A percentile compares a stretch with the other conserved stretches of the same genome.
Conservation (phyloP, 2,329 filamentous ascomycete species). For the Aureobasidium uvarum region DNA sequence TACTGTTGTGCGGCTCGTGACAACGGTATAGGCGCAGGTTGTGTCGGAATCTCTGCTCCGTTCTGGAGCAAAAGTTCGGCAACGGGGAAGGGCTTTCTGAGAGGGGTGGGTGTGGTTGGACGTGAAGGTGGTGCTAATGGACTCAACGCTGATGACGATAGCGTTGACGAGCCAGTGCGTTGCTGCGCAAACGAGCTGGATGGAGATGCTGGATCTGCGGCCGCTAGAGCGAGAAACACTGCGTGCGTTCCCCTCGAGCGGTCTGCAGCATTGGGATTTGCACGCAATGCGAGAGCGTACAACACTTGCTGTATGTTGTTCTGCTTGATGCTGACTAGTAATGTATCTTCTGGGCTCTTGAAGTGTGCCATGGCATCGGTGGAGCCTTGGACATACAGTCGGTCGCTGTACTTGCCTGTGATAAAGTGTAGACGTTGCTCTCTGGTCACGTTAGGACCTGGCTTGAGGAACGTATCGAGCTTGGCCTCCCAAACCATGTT, state of each 20-base stretch:
- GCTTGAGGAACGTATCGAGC: conserved; percentile 72
- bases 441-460: conserved; percentile 71
- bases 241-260: conserved; percentile 84
- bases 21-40: conserved; percentile 77
- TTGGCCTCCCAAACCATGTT: conserved; percentile 96
- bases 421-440: conserved; percentile 95
- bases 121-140: conserved; percentile 34
- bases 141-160: conserved; percentile 49
- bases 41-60: conserved; percentile 77
- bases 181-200: conserved; percentile 31
- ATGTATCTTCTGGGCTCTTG: conserved; percentile 76
- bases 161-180: conserved; percentile 33
- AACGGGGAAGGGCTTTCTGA: conserved; percentile 68
- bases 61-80: conserved; percentile 93
- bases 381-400: conserved; percentile 74
- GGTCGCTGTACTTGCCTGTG: conserved; percentile 88
- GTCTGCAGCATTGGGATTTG: conserved; percentile 83
- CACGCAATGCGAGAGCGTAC: conserved; percentile 80
- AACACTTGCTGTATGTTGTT: conserved; percentile 94
- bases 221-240: conserved; percentile 85
- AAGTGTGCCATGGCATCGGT: conserved; percentile 64
- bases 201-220: conserved; percentile 85
- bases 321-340: conserved; percentile 90
- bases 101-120: conserved; percentile 42
- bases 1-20: conserved; percentile 78